Percentiles rank a stretch among this genome's conserved stretches.
Evolutionary conservation across 192 early-diverging fungal species (phyloP).

Genomic region (Helicostylum pulchrum): DNA sequence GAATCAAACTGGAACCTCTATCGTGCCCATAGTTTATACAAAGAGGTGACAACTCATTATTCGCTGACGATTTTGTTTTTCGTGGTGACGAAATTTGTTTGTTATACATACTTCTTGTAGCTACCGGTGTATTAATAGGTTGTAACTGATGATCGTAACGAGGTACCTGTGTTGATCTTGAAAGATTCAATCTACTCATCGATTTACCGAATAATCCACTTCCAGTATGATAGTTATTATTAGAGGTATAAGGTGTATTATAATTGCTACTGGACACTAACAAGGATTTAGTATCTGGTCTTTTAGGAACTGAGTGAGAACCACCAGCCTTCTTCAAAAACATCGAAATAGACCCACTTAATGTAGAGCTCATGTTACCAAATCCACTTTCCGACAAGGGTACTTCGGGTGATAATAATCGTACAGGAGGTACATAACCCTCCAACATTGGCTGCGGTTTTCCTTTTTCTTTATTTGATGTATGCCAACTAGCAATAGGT

Average conservation of each 20-base stretch:
- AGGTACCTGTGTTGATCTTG: not conserved
- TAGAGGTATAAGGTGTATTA: not conserved
- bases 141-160: conserved; percentile 2
- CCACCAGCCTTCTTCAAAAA: conserved; percentile 20
- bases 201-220: conserved; percentile 9
- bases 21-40: too few relatives aligned
- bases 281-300: not conserved
- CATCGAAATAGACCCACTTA: conserved; percentile 21
- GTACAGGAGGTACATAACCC: conserved; percentile 7
- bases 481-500: conserved; percentile 12
- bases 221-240: not conserved
- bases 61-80: too few relatives aligned
- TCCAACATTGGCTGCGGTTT: conserved; percentile 1
- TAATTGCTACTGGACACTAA: not conserved
- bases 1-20: too few relatives aligned
- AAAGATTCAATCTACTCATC: conserved; percentile 1
- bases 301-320: not conserved
- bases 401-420: not conserved
- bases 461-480: conserved; percentile 10
- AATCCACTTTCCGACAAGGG: not conserved
- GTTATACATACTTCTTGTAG: too few relatives aligned
- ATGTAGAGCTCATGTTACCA: conserved; percentile 4
- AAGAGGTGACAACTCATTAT: too few relatives aligned
- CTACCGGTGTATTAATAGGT: too few relatives aligned
- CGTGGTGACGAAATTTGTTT: not conserved